phyloP scores from a whole-genome alignment of 1,284 basidiomycete species.

The Malassezia sympodialis region DNA sequence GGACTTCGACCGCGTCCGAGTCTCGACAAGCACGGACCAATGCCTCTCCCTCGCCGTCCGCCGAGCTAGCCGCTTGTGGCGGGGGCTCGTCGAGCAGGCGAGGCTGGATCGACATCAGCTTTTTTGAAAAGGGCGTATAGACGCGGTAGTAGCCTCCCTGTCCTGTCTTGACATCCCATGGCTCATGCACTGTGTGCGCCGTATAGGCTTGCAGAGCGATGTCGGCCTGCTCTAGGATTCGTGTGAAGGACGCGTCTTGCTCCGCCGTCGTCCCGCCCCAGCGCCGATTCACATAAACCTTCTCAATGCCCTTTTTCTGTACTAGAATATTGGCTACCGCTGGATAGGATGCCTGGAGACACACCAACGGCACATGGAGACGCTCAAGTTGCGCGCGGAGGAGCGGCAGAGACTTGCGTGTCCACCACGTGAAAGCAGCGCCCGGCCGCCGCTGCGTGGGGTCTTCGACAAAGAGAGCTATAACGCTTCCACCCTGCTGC shows the following conservation, averaged over 20 bases:
- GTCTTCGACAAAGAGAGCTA: constrained; percentile 10
- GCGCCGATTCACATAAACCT: constrained; percentile 7
- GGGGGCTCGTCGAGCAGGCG: constrained; percentile 5
- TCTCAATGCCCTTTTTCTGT: background rate
- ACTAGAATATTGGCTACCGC: background rate
- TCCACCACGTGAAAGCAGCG: constrained; percentile 14
- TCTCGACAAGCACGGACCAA: background rate
- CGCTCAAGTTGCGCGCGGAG: constrained; percentile 1
- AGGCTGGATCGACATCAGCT: constrained; percentile 2
- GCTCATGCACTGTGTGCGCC: constrained; percentile 12
- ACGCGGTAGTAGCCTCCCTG: constrained; percentile 9
- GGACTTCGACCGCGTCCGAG: background rate
- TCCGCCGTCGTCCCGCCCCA: constrained; percentile 11
- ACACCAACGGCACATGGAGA: constrained; percentile 7
- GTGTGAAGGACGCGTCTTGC: background rate
- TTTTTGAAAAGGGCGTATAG: constrained; percentile 9
- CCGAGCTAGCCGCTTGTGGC: background rate
- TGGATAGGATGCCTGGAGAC: constrained; percentile 6
- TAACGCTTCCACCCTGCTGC: background rate
- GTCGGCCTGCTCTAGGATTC: background rate
- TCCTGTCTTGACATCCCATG: constrained; percentile 12
- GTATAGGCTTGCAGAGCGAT: background rate
- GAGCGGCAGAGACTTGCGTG: constrained; percentile 9
- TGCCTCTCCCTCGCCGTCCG: background rate
- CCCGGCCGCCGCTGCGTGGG: constrained; percentile 14